Evolutionary conservation across 2,329 filamentous ascomycete genomes (phyloP), one percentile per base, ranked within the genome.

Genomic region (Aureobasidium namibiae): DNA sequence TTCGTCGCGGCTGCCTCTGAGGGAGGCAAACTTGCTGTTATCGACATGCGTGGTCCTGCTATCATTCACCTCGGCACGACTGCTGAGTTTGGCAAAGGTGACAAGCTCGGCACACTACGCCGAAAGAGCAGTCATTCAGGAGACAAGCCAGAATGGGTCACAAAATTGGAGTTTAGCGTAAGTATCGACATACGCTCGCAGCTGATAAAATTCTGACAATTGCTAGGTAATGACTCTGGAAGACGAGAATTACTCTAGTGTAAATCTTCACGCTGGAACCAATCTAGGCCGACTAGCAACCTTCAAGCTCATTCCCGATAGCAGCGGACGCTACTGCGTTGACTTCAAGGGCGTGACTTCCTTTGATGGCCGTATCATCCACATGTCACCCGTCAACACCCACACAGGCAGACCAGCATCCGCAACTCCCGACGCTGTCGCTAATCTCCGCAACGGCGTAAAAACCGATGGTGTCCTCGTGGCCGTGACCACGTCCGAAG

Each of bases 211-310:
- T 23, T 18, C 62, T 63, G 39, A 63, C 42, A 11, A 13, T 9
- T 36, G 10, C 5, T 56, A 65, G 59, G 64, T 96, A 48, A 87
- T 99, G 85, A 95, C 89, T 3, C 76, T 96, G 4, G 92, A 96
- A 39, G 89, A 87, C n/a, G 92, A 97, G 68, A 82, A 90, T 64
- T 99, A 95, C 70, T 97, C 94, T 1, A 96, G 91, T 67, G 95
- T 99, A 60, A 84, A 87, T 61, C 88, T 94, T 65, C 95, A 97
- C 65, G 89, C 95, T 1, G 94, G 94, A 21, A 97, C 94, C 0
- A 92, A 87, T 64, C 73, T 84, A 31, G 94, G 94, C 41, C 90
- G 89, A 66, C 77, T 97, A 18, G 84, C 86, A 7, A 97, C 92
- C 0, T 92, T 97, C 75, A 96, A 96, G 75, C 79, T 99, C 23